phyloP scores from a whole-genome alignment of 495 filamentous ascomycete genomes.

The Physcia stellaris region DNA sequence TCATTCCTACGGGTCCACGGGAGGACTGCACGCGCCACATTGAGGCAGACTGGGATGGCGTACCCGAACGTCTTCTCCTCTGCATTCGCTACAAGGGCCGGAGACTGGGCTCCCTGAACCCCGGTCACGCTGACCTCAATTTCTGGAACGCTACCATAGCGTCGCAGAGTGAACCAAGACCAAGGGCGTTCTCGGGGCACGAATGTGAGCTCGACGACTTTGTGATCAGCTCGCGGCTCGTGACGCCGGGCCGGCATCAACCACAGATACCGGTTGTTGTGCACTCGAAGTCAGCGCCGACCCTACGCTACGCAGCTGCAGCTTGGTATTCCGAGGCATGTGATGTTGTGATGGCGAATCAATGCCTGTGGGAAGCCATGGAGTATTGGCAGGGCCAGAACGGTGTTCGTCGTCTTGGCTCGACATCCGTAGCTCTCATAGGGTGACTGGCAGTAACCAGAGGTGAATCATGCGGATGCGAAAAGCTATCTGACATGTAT shows the following conservation, averaged over 20 bases:
- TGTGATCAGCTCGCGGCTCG: no score
- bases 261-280: not conserved
- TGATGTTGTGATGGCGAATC: not conserved
- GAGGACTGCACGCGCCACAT: not conserved
- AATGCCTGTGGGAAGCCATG: not conserved
- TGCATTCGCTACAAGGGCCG: not conserved
- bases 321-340: not conserved
- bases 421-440: no score
- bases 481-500: no score
- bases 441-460: no score
- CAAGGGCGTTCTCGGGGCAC: not conserved
- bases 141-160: not conserved
- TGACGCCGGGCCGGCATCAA: no score
- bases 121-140: not conserved
- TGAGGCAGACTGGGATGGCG: not conserved
- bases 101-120: not conserved
- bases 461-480: no score
- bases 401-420: no score
- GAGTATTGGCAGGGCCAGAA: no score
- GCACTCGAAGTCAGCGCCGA: not conserved
- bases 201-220: not conserved
- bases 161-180: not conserved
- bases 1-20: not conserved
- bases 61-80: not conserved
- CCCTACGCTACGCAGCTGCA: not conserved